A percentile compares a stretch with the other conserved stretches of the same genome.
Evolutionary conservation across 805 yeast genomes (phyloP).

Genomic region (Yarrowia sp.): DNA sequence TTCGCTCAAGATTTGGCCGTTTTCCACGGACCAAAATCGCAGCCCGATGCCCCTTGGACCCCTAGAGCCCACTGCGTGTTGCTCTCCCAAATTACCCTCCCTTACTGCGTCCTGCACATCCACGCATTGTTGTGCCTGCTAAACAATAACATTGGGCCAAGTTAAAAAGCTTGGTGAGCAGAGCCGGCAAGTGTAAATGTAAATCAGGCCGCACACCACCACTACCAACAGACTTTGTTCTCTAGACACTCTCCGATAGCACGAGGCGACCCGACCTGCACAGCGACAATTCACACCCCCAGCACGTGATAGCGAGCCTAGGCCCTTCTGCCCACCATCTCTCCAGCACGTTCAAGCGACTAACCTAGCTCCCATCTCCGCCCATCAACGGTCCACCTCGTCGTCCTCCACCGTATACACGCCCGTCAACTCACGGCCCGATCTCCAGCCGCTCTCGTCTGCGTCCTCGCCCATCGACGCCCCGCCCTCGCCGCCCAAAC

Average conservation of each 20-base stretch:
- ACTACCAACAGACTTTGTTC: background rate
- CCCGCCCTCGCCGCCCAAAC: slow-evolving; percentile 26
- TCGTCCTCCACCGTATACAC: slow-evolving; percentile 23
- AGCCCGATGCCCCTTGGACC: no score
- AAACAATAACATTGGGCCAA: slow-evolving; percentile 22
- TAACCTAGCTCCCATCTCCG: slow-evolving; percentile 22
- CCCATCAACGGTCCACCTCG: slow-evolving; percentile 23
- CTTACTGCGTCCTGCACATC: slow-evolving; percentile 20
- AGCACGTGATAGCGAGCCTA: background rate
- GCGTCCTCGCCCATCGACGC: slow-evolving; percentile 22
- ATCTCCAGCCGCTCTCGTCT: slow-evolving; percentile 24
- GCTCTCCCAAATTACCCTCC: slow-evolving; percentile 25
- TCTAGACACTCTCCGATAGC: background rate
- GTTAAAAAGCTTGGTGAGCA: slow-evolving; percentile 22
- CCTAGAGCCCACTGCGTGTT: background rate
- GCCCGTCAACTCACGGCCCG: slow-evolving; percentile 25
- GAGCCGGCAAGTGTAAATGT: slow-evolving; percentile 22
- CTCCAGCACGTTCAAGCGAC: no score
- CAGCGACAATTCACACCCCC: background rate
- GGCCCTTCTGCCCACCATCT: no score
- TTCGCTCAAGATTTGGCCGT: no score
- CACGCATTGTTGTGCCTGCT: slow-evolving; percentile 21
- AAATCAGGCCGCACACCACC: slow-evolving; percentile 24
- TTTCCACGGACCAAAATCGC: no score
- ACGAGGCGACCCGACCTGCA: background rate